These are phyloP conservation scores for Agarophyton chilense DNA, from an alignment of 23 red algal species.

Conservation along the genomic window DNA sequence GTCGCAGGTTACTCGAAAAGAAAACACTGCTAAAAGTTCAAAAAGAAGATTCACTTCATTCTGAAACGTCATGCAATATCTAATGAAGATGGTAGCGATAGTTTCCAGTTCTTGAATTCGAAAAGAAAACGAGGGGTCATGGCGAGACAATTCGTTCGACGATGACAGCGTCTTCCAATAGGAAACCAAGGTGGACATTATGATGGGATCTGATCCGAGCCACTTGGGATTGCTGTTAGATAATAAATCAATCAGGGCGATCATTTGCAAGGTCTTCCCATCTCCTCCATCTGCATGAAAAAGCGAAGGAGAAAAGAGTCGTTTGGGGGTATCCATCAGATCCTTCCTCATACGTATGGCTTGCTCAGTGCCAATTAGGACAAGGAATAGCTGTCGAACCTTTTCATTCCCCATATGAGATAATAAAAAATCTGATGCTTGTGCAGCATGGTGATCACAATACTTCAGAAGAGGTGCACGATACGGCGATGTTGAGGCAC, in stretches of 20 bases:
- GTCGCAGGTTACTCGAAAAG: slow-evolving; percentile 74
- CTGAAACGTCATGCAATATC: slow-evolving; percentile 57
- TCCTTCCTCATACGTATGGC: slow-evolving; percentile 57
- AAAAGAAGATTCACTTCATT: slow-evolving; percentile 80
- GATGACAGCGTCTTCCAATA: slow-evolving; percentile 67
- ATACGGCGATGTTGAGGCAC: slow-evolving; percentile 86
- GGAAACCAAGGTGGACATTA: slow-evolving; percentile 58
- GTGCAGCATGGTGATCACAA: slow-evolving; percentile 73
- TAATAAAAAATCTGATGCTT: slow-evolving; percentile 74
- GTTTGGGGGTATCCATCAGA: slow-evolving; percentile 59
- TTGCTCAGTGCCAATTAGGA: slow-evolving; percentile 63
- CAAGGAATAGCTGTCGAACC: slow-evolving; percentile 76
- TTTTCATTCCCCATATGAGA: slow-evolving; percentile 36
- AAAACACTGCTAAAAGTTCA: slow-evolving; percentile 89
- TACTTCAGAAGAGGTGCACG: slow-evolving; percentile 87
- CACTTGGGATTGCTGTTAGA: slow-evolving; percentile 49
- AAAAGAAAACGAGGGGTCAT: slow-evolving; percentile 48
- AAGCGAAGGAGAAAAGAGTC: slow-evolving; percentile 22
- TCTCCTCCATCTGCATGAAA: slow-evolving; percentile 21
- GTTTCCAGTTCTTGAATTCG: slow-evolving; percentile 72
- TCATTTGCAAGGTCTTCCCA: slow-evolving; percentile 45
- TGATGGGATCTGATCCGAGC: slow-evolving; percentile 50
- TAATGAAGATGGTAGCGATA: slow-evolving; percentile 72
- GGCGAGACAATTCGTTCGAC: neutral
- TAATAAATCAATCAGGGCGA: slow-evolving; percentile 74